A percentile compares a stretch with the other conserved stretches of the same genome.
These are phyloP conservation scores for Breviolum minutum DNA, from an alignment of 73 alveolate species.

Conservation along the genomic window DNA sequence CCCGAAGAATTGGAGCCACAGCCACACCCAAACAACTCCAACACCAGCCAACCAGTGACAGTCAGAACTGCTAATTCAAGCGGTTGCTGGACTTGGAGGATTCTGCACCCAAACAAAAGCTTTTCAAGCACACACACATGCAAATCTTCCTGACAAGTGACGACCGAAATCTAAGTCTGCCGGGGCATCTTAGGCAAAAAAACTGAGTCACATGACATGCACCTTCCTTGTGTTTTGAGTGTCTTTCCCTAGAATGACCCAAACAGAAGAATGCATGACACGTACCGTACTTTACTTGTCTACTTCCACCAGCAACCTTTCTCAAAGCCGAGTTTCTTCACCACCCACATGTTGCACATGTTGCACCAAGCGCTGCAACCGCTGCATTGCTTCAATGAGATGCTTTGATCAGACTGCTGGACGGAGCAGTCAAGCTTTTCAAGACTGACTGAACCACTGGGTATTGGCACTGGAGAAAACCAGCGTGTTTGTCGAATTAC, in stretches of 20 bases:
- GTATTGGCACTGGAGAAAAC: neutral
- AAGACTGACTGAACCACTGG: neutral
- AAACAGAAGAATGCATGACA: neutral
- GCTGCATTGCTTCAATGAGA: conserved; percentile 22
- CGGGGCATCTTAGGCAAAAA: too few relatives aligned
- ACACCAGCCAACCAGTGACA: too few relatives aligned
- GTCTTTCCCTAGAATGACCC: neutral
- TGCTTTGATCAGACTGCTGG: neutral
- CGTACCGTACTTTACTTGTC: neutral
- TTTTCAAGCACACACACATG: too few relatives aligned
- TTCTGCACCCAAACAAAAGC: too few relatives aligned
- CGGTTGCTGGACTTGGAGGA: too few relatives aligned
- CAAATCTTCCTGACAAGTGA: too few relatives aligned
- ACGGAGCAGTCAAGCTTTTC: neutral
- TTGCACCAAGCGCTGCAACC: conserved; percentile 33
- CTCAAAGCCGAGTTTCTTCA: neutral
- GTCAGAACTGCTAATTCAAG: too few relatives aligned
- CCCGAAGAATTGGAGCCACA: neutral
- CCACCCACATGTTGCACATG: conserved; percentile 43
- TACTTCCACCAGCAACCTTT: neutral
- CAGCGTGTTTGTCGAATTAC: neutral
- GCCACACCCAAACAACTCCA: neutral
- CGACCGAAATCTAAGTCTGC: too few relatives aligned
- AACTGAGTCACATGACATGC: neutral
- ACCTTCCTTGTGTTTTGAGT: neutral